These are phyloP conservation scores for Plectosphaerella cucumerina DNA, from an alignment of 2,329 filamentous ascomycete genomes.

Conservation along the genomic window DNA sequence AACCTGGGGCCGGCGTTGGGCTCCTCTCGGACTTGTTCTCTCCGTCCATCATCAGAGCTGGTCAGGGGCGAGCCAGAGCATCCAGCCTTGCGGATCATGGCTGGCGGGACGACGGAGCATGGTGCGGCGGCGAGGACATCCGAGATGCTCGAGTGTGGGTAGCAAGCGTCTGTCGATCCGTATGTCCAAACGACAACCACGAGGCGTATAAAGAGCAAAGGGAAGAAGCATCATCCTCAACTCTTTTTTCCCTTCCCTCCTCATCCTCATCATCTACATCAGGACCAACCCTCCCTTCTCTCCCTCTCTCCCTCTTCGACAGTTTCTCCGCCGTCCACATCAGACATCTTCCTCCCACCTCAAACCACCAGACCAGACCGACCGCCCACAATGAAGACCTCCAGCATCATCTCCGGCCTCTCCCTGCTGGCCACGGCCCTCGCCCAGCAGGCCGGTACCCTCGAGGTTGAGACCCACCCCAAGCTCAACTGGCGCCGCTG, in stretches of 20 bases:
- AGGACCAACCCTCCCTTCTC: not conserved
- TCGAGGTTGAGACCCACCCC: slow-evolving; percentile 18
- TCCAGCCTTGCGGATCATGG: not conserved
- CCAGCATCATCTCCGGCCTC: slow-evolving; percentile 8
- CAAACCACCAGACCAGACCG: not conserved
- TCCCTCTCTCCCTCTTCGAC: not conserved
- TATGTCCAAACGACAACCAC: not conserved
- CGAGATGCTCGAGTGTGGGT: too few relatives aligned
- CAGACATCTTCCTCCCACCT: not conserved
- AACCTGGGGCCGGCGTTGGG: too few relatives aligned
- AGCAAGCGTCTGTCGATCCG: not conserved
- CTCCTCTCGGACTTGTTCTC: not conserved
- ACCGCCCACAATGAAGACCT: slow-evolving; percentile 11
- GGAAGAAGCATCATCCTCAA: not conserved
- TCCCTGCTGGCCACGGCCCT: slow-evolving; percentile 14
- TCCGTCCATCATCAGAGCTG: not conserved
- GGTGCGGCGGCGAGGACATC: too few relatives aligned
- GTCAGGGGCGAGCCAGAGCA: not conserved
- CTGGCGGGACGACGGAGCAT: not conserved
- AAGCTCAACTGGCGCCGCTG: slow-evolving; percentile 21
- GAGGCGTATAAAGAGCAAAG: slow-evolving; percentile 1
- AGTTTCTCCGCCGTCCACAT: not conserved
- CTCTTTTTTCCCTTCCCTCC: slow-evolving; percentile 1
- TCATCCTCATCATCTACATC: slow-evolving; percentile 2
- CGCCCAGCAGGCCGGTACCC: slow-evolving; percentile 18